These are phyloP conservation scores for Ophiostoma perfectum DNA, from an alignment of 2,329 filamentous ascomycete species.

Conservation along the genomic window DNA sequence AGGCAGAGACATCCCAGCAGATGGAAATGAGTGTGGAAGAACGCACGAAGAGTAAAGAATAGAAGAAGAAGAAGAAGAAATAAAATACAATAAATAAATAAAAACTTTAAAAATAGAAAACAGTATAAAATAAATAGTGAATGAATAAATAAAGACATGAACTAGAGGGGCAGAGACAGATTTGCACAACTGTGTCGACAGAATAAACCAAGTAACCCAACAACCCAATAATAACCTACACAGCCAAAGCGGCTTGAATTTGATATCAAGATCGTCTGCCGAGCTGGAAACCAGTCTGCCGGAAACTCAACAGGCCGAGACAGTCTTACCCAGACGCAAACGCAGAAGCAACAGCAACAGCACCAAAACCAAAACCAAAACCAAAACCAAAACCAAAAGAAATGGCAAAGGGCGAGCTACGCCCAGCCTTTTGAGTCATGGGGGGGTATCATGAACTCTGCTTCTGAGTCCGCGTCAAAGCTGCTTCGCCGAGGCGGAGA, in stretches of 20 bases:
- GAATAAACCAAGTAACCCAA: no score
- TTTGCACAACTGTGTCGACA: not conserved
- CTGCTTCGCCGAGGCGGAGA: not conserved
- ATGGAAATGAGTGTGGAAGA: no score
- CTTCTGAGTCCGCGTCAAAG: no score
- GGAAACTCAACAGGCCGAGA: not conserved
- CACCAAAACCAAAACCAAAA: no score
- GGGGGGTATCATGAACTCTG: no score
- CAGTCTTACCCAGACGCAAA: not conserved
- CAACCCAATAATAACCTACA: no score
- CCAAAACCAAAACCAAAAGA: not conserved
- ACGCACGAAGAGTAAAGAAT: not conserved
- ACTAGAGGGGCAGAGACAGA: not conserved
- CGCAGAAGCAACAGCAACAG: not conserved
- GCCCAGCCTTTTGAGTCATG: no score
- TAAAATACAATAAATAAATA: no score
- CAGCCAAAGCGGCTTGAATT: not conserved
- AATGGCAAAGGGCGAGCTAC: not conserved
- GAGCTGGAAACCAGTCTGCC: slow-evolving; percentile 6
- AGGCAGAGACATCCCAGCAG: not conserved
- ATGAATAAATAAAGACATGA: not conserved
- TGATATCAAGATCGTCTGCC: not conserved
- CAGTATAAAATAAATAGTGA: no score
- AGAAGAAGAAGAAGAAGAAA: not conserved
- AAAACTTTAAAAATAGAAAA: no score